Conservation (phyloP, 208 protist species). For the Trypanosoma scelopori region DNA sequence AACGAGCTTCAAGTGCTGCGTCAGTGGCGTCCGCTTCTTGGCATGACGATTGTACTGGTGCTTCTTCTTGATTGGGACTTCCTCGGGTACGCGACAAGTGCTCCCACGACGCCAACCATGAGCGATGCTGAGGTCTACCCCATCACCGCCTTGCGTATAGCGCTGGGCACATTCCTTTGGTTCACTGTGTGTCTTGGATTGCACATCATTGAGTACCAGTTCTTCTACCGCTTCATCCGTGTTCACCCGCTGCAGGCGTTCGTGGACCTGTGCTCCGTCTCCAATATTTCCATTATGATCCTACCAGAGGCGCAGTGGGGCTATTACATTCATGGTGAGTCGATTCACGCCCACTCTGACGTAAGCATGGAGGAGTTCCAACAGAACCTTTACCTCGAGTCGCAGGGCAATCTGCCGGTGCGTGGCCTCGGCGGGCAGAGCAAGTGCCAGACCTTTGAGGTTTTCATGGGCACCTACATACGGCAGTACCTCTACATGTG, state of each 20-base stretch:
- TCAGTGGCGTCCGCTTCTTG: constrained; percentile 68
- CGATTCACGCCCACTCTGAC: constrained; percentile 84
- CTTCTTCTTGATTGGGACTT: constrained; percentile 67
- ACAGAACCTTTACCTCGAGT: constrained; percentile 70
- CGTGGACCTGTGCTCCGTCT: constrained; percentile 89
- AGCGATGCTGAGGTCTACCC: constrained; percentile 31
- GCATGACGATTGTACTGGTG: constrained; percentile 71
- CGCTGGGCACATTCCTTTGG: constrained; percentile 82
- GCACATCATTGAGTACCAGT: constrained; percentile 73
- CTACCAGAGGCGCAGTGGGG: constrained; percentile 78
- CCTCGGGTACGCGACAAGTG: constrained; percentile 42
- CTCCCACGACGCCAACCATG: constrained; percentile 34
- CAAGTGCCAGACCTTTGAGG: constrained; percentile 83
- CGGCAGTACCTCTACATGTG: constrained; percentile 85
- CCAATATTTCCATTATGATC: constrained; percentile 90
- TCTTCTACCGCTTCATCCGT: constrained; percentile 83
- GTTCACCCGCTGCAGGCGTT: constrained; percentile 86
- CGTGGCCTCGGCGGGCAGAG: constrained; percentile 77
- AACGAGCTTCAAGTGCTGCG: constrained; percentile 79
- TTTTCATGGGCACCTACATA: constrained; percentile 69
- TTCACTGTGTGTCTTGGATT: constrained; percentile 55
- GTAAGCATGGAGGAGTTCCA: constrained; percentile 91
- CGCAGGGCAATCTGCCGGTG: constrained; percentile 81
- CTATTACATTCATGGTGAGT: constrained; percentile 92
- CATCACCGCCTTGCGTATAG: constrained; percentile 63